Base-by-base conservation (phyloP, 371 early-diverging fungal species). In the Thermomucor indicae-seudaticae region DNA sequence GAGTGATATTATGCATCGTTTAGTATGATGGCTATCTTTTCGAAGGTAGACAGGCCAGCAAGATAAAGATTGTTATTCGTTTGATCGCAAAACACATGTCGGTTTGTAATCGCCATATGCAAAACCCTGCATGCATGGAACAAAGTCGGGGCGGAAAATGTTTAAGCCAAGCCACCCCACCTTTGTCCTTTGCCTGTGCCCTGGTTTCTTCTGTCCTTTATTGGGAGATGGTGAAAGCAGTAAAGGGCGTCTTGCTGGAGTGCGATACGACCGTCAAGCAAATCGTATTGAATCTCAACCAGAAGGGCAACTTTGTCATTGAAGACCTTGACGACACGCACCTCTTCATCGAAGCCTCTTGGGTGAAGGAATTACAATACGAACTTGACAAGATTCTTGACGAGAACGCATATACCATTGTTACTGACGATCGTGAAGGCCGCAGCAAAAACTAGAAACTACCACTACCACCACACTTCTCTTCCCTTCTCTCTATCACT, bases 311-410 rank as follows among this genome's bases (percentile, higher is more conserved):
- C 28, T 91, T 93, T 61, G 84, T 93, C 16, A 86, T 93, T 51
- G 88, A 89, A 65, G 92, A 93, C 54, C 71, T 93, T 30, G 93
- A 93, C 71, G 89, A 85, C 2, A 91, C 88, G 0, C 93, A 93
- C 57, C 64, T 92, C 50, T 90, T 92, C 59, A 82, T 93, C 24
- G 88, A 88, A 59, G 72, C 85, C 2, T 70, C 74, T 6, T 79
- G 77, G 47, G 71, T 91, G 1, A 71, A 81, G 12, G 65, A 81
- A 53, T 58, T 91, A 2, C 80, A 85, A 50, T 64, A 64, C 24
- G 81, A 83, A 56, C 72, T 91, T 22, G 90, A 92, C 44, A 79
- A 81, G 49, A 78, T 90, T 47, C 63, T 92, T 42, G 89, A 91
- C 72, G 85, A 84, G 49, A 88, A 89, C 61, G 78, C 84, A 0